Percentiles rank a stretch among this genome's conserved stretches.
These are phyloP conservation scores for Colletotrichum sp. DNA, from an alignment of 2,329 filamentous ascomycete species.

Conservation along the genomic window DNA sequence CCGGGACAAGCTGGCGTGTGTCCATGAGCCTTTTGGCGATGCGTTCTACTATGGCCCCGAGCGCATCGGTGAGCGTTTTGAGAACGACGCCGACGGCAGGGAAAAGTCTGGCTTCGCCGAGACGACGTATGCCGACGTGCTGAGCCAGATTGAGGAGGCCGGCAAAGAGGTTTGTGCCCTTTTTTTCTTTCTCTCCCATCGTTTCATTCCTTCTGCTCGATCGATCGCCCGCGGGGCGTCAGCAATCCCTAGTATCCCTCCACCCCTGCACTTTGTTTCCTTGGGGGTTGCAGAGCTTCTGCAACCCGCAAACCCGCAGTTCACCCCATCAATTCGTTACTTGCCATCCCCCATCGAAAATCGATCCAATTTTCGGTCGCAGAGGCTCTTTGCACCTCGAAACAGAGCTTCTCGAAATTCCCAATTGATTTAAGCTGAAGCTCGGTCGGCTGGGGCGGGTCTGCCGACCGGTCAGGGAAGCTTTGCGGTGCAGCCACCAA, in stretches of 20 bases:
- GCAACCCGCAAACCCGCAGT: not conserved
- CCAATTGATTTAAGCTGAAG: conserved; percentile 17
- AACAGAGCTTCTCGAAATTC: conserved; percentile 22
- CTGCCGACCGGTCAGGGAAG: not conserved
- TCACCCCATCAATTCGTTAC: not conserved
- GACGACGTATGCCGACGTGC: conserved; percentile 77
- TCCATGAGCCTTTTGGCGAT: conserved; percentile 97
- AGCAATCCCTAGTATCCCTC: not conserved
- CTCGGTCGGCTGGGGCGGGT: not conserved
- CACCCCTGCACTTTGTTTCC: not conserved
- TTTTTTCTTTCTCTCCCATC: conserved; percentile 20
- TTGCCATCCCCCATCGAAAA: conserved; percentile 7
- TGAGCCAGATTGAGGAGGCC: conserved; percentile 76
- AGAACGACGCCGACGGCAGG: conserved; percentile 64
- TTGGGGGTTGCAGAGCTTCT: conserved; percentile 13
- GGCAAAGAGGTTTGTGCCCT: conserved; percentile 70
- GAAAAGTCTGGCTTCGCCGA: conserved; percentile 69
- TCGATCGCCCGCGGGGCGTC: not conserved
- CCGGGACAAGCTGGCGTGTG: conserved; percentile 77
- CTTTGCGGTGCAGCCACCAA: conserved; percentile 1
- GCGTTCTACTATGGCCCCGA: conserved; percentile 97
- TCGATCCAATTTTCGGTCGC: not conserved
- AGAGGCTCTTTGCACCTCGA: not conserved
- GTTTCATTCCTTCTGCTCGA: conserved; percentile 18
- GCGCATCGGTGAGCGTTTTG: conserved; percentile 80